Evolutionary conservation across 768 basidiomycete genomes (phyloP).

Genomic region (Tricholoma terreum): DNA sequence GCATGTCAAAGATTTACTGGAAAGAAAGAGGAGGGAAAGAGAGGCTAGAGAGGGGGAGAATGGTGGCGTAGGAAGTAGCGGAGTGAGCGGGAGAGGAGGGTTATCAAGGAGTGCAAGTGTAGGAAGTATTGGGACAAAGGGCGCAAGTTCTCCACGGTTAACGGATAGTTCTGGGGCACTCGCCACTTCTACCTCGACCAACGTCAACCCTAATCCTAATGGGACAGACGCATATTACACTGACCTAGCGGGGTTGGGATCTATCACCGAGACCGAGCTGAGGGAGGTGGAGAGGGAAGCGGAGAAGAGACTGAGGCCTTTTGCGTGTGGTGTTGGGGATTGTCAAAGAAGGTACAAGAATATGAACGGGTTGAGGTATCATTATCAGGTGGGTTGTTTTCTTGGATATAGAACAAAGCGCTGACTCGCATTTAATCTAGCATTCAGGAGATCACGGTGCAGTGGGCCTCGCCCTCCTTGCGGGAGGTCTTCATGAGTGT

Average conservation of each 20-base stretch:
- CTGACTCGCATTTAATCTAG: conserved; percentile 1
- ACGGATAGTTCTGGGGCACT: background rate
- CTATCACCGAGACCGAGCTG: conserved; percentile 60
- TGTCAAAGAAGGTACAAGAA: conserved; percentile 93
- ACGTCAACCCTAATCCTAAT: conserved; percentile 2
- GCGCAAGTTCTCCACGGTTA: too few species aligned
- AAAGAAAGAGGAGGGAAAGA: conserved; percentile 45
- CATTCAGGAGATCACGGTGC: conserved; percentile 96
- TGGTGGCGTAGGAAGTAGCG: background rate
- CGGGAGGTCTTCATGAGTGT: conserved; percentile 62
- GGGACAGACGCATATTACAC: conserved; percentile 23
- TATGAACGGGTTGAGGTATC: conserved; percentile 95
- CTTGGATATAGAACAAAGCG: background rate
- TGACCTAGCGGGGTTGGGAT: conserved; percentile 31
- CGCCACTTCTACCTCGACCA: background rate
- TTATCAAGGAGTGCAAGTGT: conserved; percentile 1
- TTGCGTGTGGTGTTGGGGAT: conserved; percentile 86
- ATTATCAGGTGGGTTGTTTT: conserved; percentile 59
- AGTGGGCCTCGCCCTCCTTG: conserved; percentile 79
- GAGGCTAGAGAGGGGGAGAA: conserved; percentile 18
- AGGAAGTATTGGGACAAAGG: conserved; percentile 1
- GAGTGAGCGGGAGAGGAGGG: background rate
- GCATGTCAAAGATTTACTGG: conserved; percentile 71
- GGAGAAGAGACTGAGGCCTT: conserved; percentile 77
- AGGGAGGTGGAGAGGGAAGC: conserved; percentile 80